Conservation (phyloP, 2,329 filamentous ascomycete genomes). For the Trichoderma koningii region DNA sequence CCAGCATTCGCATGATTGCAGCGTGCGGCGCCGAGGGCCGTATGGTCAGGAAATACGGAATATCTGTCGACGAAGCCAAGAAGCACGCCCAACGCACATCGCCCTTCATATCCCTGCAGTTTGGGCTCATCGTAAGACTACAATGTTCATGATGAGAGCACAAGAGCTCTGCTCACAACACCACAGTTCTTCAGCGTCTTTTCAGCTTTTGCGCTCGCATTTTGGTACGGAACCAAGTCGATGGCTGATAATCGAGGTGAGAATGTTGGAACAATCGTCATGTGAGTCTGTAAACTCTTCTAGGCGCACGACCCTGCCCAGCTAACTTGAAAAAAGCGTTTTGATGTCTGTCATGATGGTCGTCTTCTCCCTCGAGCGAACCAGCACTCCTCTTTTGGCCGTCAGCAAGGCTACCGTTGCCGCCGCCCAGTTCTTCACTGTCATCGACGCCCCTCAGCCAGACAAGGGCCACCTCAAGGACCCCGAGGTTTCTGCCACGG, state of each 20-base stretch:
- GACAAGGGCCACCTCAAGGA: slow-evolving; percentile 41
- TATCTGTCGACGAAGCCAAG: slow-evolving; percentile 57
- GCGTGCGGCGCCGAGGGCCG: slow-evolving; percentile 63
- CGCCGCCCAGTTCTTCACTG: slow-evolving; percentile 59
- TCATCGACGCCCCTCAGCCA: slow-evolving; percentile 52
- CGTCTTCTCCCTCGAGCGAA: slow-evolving; percentile 57
- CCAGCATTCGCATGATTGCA: slow-evolving; percentile 61
- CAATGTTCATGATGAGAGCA: no score
- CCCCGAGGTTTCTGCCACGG: slow-evolving; percentile 42
- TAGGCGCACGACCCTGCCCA: neutral
- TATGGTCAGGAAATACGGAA: slow-evolving; percentile 54
- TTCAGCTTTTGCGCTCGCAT: slow-evolving; percentile 57
- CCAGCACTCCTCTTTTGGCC: slow-evolving; percentile 61
- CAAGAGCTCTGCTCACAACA: slow-evolving; percentile 25
- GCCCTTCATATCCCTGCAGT: slow-evolving; percentile 55
- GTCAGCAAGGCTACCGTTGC: slow-evolving; percentile 59
- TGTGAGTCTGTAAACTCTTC: slow-evolving; percentile 44
- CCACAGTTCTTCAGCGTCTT: slow-evolving; percentile 56
- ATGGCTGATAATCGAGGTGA: slow-evolving; percentile 50
- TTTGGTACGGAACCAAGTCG: slow-evolving; percentile 63
- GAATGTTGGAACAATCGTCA: slow-evolving; percentile 56
- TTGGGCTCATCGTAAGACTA: slow-evolving; percentile 49
- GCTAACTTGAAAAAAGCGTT: slow-evolving; percentile 40
- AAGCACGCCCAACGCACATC: slow-evolving; percentile 51
- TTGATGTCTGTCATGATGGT: slow-evolving; percentile 62